A percentile compares a stretch with the other conserved stretches of the same genome.
Conservation (phyloP, 495 filamentous ascomycete genomes). For the Lineolata rhizophorae region DNA sequence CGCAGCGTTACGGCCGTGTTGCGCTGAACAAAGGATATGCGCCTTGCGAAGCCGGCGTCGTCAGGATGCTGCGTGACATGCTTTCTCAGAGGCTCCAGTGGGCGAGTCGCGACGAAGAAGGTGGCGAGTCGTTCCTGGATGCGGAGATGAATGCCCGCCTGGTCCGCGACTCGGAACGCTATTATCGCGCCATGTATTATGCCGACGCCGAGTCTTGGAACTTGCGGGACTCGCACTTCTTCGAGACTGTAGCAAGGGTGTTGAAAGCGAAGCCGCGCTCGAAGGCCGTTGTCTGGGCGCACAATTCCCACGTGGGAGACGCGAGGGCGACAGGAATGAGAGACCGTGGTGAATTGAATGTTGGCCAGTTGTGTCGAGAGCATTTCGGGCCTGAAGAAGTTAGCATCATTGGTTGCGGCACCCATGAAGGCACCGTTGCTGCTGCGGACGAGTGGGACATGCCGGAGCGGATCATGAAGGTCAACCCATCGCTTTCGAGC, state of each 20-base stretch:
- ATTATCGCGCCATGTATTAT: conserved; percentile 38
- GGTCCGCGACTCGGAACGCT: conserved; percentile 32
- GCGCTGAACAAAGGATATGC: conserved; percentile 21
- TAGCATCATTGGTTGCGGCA: conserved; percentile 29
- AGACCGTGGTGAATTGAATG: conserved; percentile 27
- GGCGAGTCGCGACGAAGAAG: conserved; percentile 5
- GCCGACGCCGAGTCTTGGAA: conserved; percentile 33
- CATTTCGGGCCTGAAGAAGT: conserved; percentile 24
- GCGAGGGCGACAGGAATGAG: conserved; percentile 34
- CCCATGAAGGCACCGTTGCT: conserved; percentile 33
- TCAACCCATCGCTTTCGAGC: conserved; percentile 21
- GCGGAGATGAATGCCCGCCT: conserved; percentile 33
- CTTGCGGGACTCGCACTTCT: conserved; percentile 35
- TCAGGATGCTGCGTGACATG: conserved; percentile 25
- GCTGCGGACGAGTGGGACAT: conserved; percentile 33
- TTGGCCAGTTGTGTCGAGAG: conserved; percentile 34
- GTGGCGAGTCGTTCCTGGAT: conserved; percentile 31
- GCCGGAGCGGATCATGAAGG: conserved; percentile 31
- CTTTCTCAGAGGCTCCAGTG: conserved; percentile 26
- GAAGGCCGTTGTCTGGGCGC: conserved; percentile 37
- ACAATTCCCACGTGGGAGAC: conserved; percentile 39
- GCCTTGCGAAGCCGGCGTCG: conserved; percentile 26
- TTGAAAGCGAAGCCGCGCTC: conserved; percentile 21
- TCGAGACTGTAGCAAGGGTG: conserved; percentile 27
- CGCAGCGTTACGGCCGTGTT: conserved; percentile 28